phyloP scores from a whole-genome alignment of 2,329 filamentous ascomycete species.

The Monosporascus sp. region DNA sequence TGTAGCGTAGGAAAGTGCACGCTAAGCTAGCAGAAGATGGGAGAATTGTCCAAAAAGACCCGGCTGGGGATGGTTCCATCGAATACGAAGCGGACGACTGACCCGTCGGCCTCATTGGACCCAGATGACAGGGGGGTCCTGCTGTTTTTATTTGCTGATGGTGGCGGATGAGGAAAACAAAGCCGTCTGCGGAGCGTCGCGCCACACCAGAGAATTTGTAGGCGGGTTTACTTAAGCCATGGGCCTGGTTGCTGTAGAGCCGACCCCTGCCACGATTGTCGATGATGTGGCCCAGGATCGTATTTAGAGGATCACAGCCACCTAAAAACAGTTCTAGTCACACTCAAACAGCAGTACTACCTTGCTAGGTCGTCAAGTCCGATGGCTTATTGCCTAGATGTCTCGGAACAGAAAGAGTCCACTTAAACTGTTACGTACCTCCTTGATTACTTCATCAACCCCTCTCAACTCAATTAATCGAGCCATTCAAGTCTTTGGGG shows the following conservation, averaged over 20 bases:
- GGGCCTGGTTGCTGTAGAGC: not conserved
- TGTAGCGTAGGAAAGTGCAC: not conserved
- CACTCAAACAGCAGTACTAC: not conserved
- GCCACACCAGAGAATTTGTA: not conserved
- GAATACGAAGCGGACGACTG: no score
- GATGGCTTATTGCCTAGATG: not conserved
- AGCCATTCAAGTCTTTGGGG: no score
- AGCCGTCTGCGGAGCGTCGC: not conserved
- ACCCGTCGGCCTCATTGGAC: no score
- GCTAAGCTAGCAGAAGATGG: no score
- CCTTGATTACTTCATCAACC: no score
- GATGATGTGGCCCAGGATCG: not conserved
- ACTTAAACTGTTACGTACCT: no score
- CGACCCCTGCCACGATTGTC: not conserved
- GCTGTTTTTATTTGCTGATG: not conserved
- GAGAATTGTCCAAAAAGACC: no score
- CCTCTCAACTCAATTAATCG: no score
- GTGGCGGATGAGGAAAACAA: not conserved
- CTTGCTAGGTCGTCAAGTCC: not conserved
- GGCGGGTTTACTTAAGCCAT: not conserved
- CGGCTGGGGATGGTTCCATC: no score
- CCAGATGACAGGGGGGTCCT: not conserved
- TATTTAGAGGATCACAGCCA: not conserved
- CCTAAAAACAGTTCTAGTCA: not conserved
- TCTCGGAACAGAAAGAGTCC: not conserved